phyloP scores from a whole-genome alignment of 108 stramenopile species.

The Skeletonema costatum region DNA sequence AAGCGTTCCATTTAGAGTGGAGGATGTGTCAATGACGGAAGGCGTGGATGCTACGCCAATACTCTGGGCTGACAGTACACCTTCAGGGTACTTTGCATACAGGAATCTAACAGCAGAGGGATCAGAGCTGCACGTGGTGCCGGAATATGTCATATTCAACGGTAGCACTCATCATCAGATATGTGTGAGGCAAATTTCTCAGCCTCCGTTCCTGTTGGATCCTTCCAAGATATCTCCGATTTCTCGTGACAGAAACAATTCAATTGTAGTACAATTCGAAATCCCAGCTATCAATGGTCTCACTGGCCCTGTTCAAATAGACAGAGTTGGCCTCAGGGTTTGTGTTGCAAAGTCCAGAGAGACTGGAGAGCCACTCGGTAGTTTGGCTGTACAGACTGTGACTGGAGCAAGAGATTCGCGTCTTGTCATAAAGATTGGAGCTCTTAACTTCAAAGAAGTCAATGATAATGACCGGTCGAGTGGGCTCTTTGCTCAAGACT shows the following conservation, averaged over 20 bases:
- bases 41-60: constrained; percentile 76
- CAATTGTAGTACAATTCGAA: constrained; percentile 46
- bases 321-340: constrained; percentile 70
- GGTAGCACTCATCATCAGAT: constrained; percentile 58
- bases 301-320: constrained; percentile 66
- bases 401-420: constrained; percentile 72
- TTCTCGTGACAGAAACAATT: constrained; percentile 44
- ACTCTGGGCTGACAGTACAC: constrained; percentile 63
- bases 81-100: constrained; percentile 79
- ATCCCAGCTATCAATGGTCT: constrained; percentile 50
- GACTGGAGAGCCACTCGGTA: constrained; percentile 66
- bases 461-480: constrained; percentile 5
- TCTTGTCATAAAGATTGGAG: constrained; percentile 83
- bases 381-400: constrained; percentile 79
- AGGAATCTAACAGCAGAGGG: constrained; percentile 68
- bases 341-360: constrained; percentile 47
- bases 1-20: constrained; percentile 69
- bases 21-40: constrained; percentile 70
- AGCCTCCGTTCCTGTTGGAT: constrained; percentile 30
- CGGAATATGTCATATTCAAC: constrained; percentile 86
- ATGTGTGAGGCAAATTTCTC: constrained; percentile 35
- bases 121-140: constrained; percentile 79
- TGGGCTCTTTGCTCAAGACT: constrained; percentile 62
- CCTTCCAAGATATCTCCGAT: constrained; percentile 42
- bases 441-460: constrained; percentile 47